phyloP scores from a whole-genome alignment of 306 rosid genomes.

The Lablab purpureus region DNA sequence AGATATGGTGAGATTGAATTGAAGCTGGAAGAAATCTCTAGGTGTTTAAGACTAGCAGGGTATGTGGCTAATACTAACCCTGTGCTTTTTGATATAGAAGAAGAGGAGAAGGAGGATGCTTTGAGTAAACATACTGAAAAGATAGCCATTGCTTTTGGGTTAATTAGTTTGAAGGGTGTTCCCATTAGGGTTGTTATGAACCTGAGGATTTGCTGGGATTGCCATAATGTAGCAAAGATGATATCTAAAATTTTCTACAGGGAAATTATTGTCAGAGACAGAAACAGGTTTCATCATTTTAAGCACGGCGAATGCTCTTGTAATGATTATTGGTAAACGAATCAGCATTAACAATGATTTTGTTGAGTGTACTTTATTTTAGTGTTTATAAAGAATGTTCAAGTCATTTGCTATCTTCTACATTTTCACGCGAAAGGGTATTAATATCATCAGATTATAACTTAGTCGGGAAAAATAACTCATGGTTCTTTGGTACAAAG shows the following conservation, averaged over 20 bases:
- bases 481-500: no score
- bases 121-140: constrained; percentile 55
- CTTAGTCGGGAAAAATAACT: no score
- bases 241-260: constrained; percentile 52
- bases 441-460: no score
- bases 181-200: constrained; percentile 45
- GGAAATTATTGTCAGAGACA: constrained; percentile 61
- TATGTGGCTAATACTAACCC: constrained; percentile 59
- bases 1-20: constrained; percentile 58
- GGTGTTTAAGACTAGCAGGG: constrained; percentile 54
- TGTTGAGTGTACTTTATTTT: neutral
- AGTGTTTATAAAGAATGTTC: neutral
- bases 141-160: constrained; percentile 68
- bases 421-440: neutral
- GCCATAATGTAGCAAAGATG: constrained; percentile 65
- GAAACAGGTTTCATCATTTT: constrained; percentile 64
- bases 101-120: constrained; percentile 69
- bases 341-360: constrained; percentile 1
- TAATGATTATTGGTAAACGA: constrained; percentile 57
- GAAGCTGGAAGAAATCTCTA: constrained; percentile 61
- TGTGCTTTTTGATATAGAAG: constrained; percentile 68
- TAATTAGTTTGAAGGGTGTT: constrained; percentile 49
- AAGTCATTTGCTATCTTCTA: neutral
- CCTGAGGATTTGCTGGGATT: constrained; percentile 44
- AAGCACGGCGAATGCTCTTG: constrained; percentile 45